Evolutionary conservation across 805 yeast genomes (phyloP).

Genomic region (Kodamaea laetipori): DNA sequence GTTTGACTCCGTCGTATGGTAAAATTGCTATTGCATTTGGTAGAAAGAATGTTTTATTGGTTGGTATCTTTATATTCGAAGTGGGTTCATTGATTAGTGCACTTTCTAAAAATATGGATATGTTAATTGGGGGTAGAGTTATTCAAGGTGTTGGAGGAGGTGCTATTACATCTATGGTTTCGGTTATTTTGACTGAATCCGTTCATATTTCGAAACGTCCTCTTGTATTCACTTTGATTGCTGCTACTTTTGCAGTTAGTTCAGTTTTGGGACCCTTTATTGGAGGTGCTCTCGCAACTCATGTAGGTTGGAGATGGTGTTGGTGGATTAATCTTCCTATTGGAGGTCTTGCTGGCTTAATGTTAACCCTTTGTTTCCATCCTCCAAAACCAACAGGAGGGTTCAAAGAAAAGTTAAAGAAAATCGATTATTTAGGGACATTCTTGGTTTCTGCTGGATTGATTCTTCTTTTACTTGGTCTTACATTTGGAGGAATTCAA

Average conservation of each 20-base stretch:
- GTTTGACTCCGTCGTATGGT: constrained; percentile 59
- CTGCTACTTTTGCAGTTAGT: constrained; percentile 50
- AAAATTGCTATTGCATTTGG: constrained; percentile 58
- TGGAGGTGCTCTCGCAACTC: constrained; percentile 65
- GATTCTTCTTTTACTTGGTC: constrained; percentile 48
- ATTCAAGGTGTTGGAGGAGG: constrained; percentile 75
- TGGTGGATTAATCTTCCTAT: constrained; percentile 63
- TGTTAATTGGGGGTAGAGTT: constrained; percentile 71
- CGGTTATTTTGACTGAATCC: constrained; percentile 58
- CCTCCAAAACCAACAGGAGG: constrained; percentile 50
- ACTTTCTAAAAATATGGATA: constrained; percentile 52
- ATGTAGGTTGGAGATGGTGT: constrained; percentile 75
- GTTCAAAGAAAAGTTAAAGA: constrained; percentile 36
- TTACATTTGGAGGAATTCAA: constrained; percentile 57
- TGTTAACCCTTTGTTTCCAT: constrained; percentile 43
- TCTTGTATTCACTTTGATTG: constrained; percentile 39
- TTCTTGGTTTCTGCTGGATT: constrained; percentile 43
- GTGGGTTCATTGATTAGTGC: constrained; percentile 65
- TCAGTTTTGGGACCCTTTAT: constrained; percentile 62
- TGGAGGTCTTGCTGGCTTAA: constrained; percentile 52
- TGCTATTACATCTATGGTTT: constrained; percentile 59
- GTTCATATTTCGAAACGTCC: constrained; percentile 47
- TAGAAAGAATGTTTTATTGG: constrained; percentile 50
- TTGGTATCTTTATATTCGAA: constrained; percentile 56
- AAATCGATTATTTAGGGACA: constrained; percentile 54